These are phyloP conservation scores for Aspergillus ostianus DNA, from an alignment of 495 filamentous ascomycete species.

Conservation along the genomic window DNA sequence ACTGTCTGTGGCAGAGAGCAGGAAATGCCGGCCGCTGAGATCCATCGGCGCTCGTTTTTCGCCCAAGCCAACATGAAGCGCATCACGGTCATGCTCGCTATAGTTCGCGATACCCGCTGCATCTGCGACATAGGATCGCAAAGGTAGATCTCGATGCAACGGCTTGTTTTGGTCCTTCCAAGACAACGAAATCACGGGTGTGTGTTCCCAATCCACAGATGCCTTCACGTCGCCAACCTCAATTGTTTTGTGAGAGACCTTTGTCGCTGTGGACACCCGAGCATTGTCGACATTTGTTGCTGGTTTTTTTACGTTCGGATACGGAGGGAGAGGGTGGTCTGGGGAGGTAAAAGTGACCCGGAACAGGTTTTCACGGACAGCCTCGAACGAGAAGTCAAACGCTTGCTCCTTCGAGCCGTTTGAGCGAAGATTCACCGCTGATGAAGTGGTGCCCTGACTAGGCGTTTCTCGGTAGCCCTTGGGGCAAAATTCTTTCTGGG, in stretches of 20 bases:
- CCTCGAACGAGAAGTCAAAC: constrained; percentile 59
- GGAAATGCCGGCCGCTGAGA: constrained; percentile 62
- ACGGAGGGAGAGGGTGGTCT: constrained; percentile 56
- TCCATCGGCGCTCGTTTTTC: constrained; percentile 72
- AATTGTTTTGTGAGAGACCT: constrained; percentile 38
- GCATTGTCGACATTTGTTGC: constrained; percentile 29
- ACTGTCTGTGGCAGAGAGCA: constrained; percentile 63
- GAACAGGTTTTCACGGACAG: constrained; percentile 58
- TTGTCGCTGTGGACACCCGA: constrained; percentile 26
- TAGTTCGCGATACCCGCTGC: constrained; percentile 59
- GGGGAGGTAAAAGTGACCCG: constrained; percentile 61
- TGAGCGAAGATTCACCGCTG: constrained; percentile 43
- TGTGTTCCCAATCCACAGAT: constrained; percentile 52
- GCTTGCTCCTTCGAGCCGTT: constrained; percentile 27
- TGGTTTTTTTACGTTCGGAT: constrained; percentile 55
- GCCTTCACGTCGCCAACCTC: constrained; percentile 49
- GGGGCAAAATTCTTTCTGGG: constrained; percentile 53
- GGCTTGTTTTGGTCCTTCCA: constrained; percentile 47
- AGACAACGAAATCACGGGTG: constrained; percentile 56
- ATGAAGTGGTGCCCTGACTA: constrained; percentile 12
- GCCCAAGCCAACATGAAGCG: constrained; percentile 64
- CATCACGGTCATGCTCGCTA: constrained; percentile 53
- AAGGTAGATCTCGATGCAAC: constrained; percentile 56
- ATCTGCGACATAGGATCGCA: constrained; percentile 62
- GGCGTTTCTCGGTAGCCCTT: constrained; percentile 36